These are phyloP conservation scores for Claviceps digitariae DNA, from an alignment of 2,329 filamentous ascomycete species.

Conservation along the genomic window DNA sequence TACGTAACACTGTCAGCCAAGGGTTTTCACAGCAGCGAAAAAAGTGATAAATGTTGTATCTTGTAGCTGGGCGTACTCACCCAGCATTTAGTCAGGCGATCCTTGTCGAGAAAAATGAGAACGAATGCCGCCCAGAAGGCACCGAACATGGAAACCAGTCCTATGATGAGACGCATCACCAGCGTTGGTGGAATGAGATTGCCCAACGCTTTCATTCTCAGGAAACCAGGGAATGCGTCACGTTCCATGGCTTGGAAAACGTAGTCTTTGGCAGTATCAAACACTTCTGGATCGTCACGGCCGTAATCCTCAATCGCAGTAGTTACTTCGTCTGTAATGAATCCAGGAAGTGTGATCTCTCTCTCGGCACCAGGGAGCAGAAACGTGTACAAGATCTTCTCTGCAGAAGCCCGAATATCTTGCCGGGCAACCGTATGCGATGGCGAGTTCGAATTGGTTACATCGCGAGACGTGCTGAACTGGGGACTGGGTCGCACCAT, in stretches of 20 bases:
- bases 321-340: conserved; percentile 76
- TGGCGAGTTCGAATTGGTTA: conserved; percentile 69
- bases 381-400: conserved; percentile 98
- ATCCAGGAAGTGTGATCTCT: conserved; percentile 84
- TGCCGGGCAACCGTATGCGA: conserved; percentile 73
- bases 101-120: conserved; percentile 78
- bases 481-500: conserved; percentile 35
- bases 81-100: conserved; percentile 65
- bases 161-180: conserved; percentile 72
- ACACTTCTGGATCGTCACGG: conserved; percentile 91
- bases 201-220: conserved; percentile 86
- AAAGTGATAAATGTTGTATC: background rate
- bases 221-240: conserved; percentile 95
- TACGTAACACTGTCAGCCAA: conserved; percentile 15
- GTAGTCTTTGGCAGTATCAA: conserved; percentile 95
- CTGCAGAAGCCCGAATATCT: conserved; percentile 84
- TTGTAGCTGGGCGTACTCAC: conserved; percentile 36
- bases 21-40: conserved; percentile 4
- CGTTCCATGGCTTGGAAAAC: conserved; percentile 99
- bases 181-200: conserved; percentile 89
- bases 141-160: conserved; percentile 70
- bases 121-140: conserved; percentile 91
- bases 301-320: conserved; percentile 79
- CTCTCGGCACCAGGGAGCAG: conserved; percentile 88
- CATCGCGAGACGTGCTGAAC: conserved; percentile 47